Conservation (phyloP, 495 filamentous ascomycete genomes). For the Xylaria sp. region DNA sequence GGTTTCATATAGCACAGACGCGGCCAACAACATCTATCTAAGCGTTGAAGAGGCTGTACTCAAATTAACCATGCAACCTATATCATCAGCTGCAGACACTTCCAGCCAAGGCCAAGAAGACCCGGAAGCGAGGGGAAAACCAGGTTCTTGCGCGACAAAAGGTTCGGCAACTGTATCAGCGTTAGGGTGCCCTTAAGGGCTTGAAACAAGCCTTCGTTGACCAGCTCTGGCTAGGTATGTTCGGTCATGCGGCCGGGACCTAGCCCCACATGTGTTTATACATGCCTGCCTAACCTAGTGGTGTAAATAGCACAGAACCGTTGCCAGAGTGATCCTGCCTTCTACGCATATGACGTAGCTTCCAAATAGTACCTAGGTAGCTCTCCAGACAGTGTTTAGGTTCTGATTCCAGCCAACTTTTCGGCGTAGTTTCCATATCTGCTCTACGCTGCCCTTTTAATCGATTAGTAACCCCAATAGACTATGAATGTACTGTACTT, state of each 20-base stretch:
- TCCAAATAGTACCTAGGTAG: no score
- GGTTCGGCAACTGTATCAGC: not conserved
- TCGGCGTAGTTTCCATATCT: no score
- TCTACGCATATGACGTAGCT: no score
- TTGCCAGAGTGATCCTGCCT: not conserved
- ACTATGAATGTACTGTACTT: no score
- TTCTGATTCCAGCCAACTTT: no score
- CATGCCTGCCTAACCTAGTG: no score
- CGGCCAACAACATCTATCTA: slow-evolving; percentile 1
- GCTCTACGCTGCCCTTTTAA: not conserved
- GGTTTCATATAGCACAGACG: not conserved
- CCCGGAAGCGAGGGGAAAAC: not conserved
- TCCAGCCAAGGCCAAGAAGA: not conserved
- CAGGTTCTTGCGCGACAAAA: not conserved
- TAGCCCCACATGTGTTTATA: no score
- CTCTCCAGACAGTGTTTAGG: no score
- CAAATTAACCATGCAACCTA: slow-evolving; percentile 5
- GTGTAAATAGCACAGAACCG: no score
- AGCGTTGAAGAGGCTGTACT: slow-evolving; percentile 1
- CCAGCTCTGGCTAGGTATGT: not conserved
- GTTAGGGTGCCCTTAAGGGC: not conserved
- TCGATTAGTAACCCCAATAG: no score
- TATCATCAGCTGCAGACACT: not conserved
- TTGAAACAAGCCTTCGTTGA: not conserved
- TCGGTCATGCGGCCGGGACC: no score